Percentiles rank a stretch among this genome's conserved stretches.
phyloP scores from a whole-genome alignment of 1,139 yeast genomes.

The Saccharomyces hybrid region DNA sequence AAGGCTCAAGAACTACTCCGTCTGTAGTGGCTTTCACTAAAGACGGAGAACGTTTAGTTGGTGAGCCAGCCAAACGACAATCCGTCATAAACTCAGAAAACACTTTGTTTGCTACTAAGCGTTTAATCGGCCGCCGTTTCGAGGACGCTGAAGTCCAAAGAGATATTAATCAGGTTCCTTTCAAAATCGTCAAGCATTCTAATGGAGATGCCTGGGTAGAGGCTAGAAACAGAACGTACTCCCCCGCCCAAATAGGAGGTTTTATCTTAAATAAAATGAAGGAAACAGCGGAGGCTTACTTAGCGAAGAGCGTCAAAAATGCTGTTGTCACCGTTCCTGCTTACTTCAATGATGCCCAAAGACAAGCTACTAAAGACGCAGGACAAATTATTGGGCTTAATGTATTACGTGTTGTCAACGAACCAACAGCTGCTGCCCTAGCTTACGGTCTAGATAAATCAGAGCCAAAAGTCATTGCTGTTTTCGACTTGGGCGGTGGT shows the following conservation, averaged over 20 bases:
- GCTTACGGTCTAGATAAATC: constrained; percentile 95
- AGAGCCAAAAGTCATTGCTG: constrained; percentile 82
- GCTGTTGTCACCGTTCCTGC: constrained; percentile 99
- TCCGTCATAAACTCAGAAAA: constrained; percentile 98
- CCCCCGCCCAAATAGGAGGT: constrained; percentile 98
- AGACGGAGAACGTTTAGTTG: constrained; percentile 92
- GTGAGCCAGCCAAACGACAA: constrained; percentile 98
- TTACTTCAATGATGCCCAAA: constrained; percentile 95
- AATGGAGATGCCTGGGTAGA: constrained; percentile 99
- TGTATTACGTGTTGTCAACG: constrained; percentile 95
- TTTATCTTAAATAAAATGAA: constrained; percentile 87
- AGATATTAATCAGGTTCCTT: constrained; percentile 94
- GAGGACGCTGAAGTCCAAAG: constrained; percentile 95
- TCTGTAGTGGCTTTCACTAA: constrained; percentile 97
- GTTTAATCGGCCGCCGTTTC: constrained; percentile 96
- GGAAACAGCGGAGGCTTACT: constrained; percentile 90
- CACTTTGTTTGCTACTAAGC: constrained; percentile 95
- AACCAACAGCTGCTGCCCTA: constrained; percentile 98
- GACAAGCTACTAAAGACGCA: constrained; percentile 98
- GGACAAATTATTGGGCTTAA: constrained; percentile 96
- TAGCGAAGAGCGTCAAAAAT: constrained; percentile 76
- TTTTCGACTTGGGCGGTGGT: constrained; percentile 98
- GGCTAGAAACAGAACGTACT: constrained; percentile 87
- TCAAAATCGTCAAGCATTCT: constrained; percentile 90
- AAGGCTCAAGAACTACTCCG: constrained; percentile 98